A percentile compares a stretch with the other conserved stretches of the same genome.
Evolutionary conservation across 139 green algal species (phyloP).

Genomic region (Gonium pectorale): DNA sequence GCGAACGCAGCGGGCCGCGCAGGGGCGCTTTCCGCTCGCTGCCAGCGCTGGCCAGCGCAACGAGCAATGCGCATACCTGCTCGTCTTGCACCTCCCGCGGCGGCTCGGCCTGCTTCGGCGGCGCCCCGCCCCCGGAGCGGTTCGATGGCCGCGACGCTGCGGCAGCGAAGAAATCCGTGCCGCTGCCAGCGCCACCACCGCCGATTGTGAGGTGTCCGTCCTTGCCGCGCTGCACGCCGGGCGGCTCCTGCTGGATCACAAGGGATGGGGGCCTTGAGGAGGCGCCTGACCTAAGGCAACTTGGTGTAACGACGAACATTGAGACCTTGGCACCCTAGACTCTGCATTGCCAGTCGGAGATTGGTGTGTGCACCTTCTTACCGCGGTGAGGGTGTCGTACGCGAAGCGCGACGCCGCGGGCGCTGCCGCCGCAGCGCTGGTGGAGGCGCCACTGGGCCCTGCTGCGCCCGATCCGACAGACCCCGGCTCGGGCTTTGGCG

Average conservation of each 20-base stretch:
- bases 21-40: too few species aligned
- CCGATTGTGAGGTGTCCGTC: slow-evolving; percentile 86
- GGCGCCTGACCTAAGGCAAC: too few species aligned
- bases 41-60: too few species aligned
- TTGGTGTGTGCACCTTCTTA: too few species aligned
- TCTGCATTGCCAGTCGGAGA: too few species aligned
- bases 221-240: slow-evolving; percentile 74
- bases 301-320: too few species aligned
- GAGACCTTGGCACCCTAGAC: too few species aligned
- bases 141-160: neutral
- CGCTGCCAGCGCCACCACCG: neutral
- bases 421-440: neutral
- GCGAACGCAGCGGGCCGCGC: too few species aligned
- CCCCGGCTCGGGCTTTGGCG: slow-evolving; percentile 48
- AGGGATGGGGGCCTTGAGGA: too few species aligned
- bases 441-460: neutral
- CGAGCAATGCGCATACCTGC: neutral
- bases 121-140: neutral
- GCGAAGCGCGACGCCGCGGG: slow-evolving; percentile 71
- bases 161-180: slow-evolving; percentile 38
- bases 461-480: neutral
- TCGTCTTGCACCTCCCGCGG: slow-evolving; percentile 11
- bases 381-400: slow-evolving; percentile 68
- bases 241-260: slow-evolving; percentile 5
- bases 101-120: slow-evolving; percentile 27